Conservation (phyloP, 257 asterid genomes). For the Forsythia suspensa region DNA sequence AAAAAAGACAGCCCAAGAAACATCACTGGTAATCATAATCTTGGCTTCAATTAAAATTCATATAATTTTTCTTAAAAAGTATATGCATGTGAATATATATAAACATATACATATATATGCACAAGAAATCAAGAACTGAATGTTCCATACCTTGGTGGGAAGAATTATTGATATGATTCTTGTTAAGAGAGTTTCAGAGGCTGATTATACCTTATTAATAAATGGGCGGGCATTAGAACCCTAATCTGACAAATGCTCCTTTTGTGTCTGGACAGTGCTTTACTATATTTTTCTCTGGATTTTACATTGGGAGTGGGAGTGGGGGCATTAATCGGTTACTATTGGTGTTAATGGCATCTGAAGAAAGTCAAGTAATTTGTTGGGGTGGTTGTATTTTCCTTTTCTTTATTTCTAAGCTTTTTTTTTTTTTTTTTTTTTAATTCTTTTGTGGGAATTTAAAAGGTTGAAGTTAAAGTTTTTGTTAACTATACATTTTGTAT, state of each 20-base stretch:
- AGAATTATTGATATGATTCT: conserved; percentile 55
- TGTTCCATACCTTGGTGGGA: conserved; percentile 33
- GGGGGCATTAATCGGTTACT: conserved; percentile 23
- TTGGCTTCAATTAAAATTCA: neutral
- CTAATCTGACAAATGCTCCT: conserved; percentile 56
- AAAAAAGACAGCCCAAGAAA: conserved; percentile 29
- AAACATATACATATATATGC: neutral
- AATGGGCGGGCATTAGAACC: conserved; percentile 33
- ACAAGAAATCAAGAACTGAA: conserved; percentile 26
- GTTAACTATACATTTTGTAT: no score
- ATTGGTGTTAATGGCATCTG: conserved; percentile 28
- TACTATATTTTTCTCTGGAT: conserved; percentile 15
- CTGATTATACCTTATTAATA: conserved; percentile 23
- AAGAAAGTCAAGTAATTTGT: conserved; percentile 9
- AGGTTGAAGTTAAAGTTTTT: no score
- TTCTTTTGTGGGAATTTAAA: neutral
- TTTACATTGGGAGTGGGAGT: conserved; percentile 5
- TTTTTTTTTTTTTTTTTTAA: neutral
- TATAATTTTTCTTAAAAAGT: neutral
- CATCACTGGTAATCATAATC: conserved; percentile 19
- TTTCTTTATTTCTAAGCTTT: neutral
- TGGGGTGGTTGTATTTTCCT: neutral
- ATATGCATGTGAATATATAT: neutral
- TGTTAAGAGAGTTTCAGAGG: conserved; percentile 19
- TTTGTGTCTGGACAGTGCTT: conserved; percentile 41